Percentiles rank a stretch among this genome's conserved stretches.
Evolutionary conservation across 2,329 filamentous ascomycete species (phyloP).

Genomic region (Diaporthe ilicicola): DNA sequence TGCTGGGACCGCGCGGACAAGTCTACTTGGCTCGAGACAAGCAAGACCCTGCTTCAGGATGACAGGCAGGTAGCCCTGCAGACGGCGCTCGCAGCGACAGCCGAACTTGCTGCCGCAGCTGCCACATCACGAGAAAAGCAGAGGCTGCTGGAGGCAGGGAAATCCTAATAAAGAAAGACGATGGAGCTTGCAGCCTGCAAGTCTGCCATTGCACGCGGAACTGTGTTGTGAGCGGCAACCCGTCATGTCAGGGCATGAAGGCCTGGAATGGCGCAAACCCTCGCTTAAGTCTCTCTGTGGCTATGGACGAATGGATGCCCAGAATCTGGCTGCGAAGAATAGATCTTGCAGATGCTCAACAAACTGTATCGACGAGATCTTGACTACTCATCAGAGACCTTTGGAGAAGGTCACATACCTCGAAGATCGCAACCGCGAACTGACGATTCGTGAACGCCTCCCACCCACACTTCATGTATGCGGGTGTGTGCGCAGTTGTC

Average conservation of each 20-base stretch:
- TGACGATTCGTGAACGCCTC: not conserved
- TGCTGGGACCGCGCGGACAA: not conserved
- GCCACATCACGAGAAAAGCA: not conserved
- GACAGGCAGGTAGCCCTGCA: not conserved
- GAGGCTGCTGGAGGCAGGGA: not conserved
- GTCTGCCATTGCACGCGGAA: not conserved
- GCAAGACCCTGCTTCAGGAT: constrained; percentile 19
- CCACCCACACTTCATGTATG: not conserved
- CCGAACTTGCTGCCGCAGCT: not conserved
- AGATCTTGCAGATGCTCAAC: constrained; percentile 21
- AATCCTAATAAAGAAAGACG: not conserved
- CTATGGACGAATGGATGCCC: constrained; percentile 15
- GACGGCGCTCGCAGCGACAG: not conserved
- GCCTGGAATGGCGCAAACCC: constrained; percentile 5
- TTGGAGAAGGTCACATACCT: not conserved
- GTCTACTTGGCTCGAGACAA: constrained; percentile 8
- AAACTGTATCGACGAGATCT: constrained; percentile 10
- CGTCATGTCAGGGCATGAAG: constrained; percentile 2
- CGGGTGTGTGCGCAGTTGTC: not conserved
- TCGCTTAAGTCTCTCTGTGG: constrained; percentile 2
- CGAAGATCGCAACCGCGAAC: not conserved
- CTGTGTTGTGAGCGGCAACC: not conserved
- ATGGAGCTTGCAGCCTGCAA: not conserved
- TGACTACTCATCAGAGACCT: not conserved
- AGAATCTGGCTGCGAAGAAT: constrained; percentile 7